phyloP scores from a whole-genome alignment of 345 rosid species.

The Populus alba region DNA sequence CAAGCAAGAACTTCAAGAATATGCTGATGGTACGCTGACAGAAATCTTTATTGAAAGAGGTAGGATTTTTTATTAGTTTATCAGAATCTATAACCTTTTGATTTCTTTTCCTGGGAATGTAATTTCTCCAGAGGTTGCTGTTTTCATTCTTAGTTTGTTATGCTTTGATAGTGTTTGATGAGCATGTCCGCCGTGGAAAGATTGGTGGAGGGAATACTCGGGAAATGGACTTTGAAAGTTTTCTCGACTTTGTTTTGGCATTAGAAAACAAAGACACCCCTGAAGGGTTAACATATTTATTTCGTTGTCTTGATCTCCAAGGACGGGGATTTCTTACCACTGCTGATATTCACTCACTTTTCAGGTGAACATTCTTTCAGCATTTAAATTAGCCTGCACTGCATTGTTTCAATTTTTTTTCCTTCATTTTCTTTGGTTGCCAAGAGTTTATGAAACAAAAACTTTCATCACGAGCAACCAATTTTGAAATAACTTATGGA shows the following conservation, averaged over 20 bases:
- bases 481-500: constrained; percentile 37
- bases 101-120: background rate
- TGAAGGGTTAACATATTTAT: constrained; percentile 89
- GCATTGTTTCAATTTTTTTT: background rate
- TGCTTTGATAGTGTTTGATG: constrained; percentile 69
- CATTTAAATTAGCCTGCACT: background rate
- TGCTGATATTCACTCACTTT: constrained; percentile 96
- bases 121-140: constrained; percentile 1
- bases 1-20: constrained; percentile 95
- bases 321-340: constrained; percentile 91
- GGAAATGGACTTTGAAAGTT: constrained; percentile 96
- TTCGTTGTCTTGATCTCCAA: constrained; percentile 86
- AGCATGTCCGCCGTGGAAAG: constrained; percentile 87
- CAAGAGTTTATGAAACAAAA: background rate
- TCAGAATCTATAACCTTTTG: background rate
- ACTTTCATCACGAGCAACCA: background rate
- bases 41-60: constrained; percentile 96
- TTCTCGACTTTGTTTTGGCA: constrained; percentile 93
- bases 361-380: constrained; percentile 54
- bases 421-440: background rate
- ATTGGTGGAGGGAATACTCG: constrained; percentile 59
- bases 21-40: constrained; percentile 94
- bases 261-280: constrained; percentile 96
- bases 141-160: constrained; percentile 8
- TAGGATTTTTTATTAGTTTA: constrained; percentile 14